Evolutionary conservation across 805 yeast species (phyloP).

Genomic region (Helenozyma rhizophorensis): DNA sequence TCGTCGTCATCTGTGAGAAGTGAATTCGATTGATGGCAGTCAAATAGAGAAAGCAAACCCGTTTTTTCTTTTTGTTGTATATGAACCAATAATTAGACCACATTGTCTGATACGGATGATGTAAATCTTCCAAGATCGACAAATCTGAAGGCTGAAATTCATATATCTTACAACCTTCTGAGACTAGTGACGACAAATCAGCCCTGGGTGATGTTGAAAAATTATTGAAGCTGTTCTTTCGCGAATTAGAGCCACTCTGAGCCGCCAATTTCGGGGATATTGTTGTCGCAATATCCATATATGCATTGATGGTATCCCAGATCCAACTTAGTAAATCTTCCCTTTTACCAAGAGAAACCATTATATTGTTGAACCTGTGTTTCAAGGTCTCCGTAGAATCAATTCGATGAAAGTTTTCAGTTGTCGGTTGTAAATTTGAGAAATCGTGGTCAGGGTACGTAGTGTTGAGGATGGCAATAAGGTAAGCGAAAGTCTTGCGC

Average conservation of each 20-base stretch:
- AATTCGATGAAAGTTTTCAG: constrained; percentile 40
- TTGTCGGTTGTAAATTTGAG: constrained; percentile 79
- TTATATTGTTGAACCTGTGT: constrained; percentile 69
- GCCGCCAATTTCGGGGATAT: constrained; percentile 22
- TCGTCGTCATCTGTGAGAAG: constrained; percentile 20
- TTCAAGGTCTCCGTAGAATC: constrained; percentile 44
- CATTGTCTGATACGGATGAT: constrained; percentile 43
- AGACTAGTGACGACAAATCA: neutral
- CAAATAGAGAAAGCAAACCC: constrained; percentile 83
- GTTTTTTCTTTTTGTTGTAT: constrained; percentile 83
- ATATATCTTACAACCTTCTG: constrained; percentile 50
- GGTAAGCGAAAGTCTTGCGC: constrained; percentile 82
- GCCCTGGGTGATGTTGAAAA: constrained; percentile 1
- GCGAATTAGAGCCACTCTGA: constrained; percentile 17
- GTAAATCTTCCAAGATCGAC: constrained; percentile 58
- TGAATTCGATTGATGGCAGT: constrained; percentile 44
- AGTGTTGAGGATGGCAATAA: constrained; percentile 85
- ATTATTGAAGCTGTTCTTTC: constrained; percentile 24
- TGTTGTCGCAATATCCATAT: constrained; percentile 59
- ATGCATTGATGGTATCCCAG: constrained; percentile 84
- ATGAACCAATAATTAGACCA: constrained; percentile 90
- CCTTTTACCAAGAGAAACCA: constrained; percentile 47
- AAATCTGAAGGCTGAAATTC: constrained; percentile 59
- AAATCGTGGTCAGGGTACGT: constrained; percentile 97
- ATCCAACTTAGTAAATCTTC: constrained; percentile 54